Evolutionary conservation across 495 filamentous ascomycete genomes (phyloP), one percentile per base, ranked within the genome.

Genomic region (Annulohypoxylon moriforme): DNA sequence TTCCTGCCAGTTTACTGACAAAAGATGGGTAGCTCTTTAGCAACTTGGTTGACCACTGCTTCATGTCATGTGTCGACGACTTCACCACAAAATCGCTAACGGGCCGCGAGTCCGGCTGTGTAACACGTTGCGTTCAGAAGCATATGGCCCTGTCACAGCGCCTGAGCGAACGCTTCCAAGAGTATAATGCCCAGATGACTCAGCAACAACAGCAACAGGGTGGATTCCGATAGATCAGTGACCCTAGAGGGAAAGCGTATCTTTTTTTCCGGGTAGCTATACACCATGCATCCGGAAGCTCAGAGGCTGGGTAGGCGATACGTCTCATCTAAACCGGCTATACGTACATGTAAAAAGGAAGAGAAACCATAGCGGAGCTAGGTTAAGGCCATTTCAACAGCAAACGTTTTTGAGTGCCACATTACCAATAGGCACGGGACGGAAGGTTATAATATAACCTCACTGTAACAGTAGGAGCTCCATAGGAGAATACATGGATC

Each of bases 71-170:
- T 84, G 89, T 98, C 81, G 95, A 93, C 80, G 95, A 98, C 85
- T 99, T 99, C 88, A 97, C 94, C 77, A 96, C 93, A 85, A 98
- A 98, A 84, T 93, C 93, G 6, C 88, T 99, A 33, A 89, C 90
- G 60, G 84, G 88, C 68, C 90, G 92, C 72, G 96, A 99, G 81
- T 91, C 94, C 77, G 88, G 91, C 74, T 98, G 96, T 82, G 88
- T 97, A 66, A 89, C 92, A 84, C 91, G 93, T 70, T 99, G 96
- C 80, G 94, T 98, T 22, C 91, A 95, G 81, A 99, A 99, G 86
- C 92, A 92, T 79, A 88, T 98, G 81, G 95, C 97, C 79, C 88
- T 90, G 59, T 91, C 91, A 36, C 91, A 94, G 75, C 89, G 96
- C 29, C 82, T 98, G 60, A 91, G 93, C 69, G 91, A 96, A 80